Base-by-base conservation (phyloP, 768 basidiomycete species). In the Xerocomellus chrysenteron region DNA sequence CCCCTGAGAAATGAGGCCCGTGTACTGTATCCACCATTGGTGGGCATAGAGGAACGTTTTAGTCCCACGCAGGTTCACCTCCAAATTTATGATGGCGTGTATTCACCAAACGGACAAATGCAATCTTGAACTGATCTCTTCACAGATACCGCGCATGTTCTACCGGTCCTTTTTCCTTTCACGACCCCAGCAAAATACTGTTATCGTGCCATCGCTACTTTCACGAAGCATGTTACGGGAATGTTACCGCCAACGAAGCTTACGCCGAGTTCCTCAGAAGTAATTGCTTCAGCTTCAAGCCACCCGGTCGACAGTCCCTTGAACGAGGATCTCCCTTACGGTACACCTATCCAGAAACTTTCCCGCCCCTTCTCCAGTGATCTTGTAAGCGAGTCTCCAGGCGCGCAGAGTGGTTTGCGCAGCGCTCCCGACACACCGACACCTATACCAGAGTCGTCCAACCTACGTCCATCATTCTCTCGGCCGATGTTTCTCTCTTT, bases 71-170 rank as follows among this genome's bases (percentile, higher is more conserved):
- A 86, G 54, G 93, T 96, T 17, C 94, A 98, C 74, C 76, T 98
- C 12, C 94, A 98, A 70, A 85, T 97, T 1, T 97, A 94, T 66
- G 94, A 98, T 66, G 93, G 92, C 81, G 28, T 28, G 55, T 39
- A 43, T 43, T 63, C 54, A 46, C 56, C 67, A 12, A 69, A 65
- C 14, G 16, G 24, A 45, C 10, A 55, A 69, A 28, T 63, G 65
- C 39, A 63, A 63, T 55, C 56, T 52, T 39, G 5, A 17, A 14
- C 43, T 58, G 19, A 59, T 32, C 16, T 30, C 3, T 41, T 19
- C 55, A 4, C 53, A 90, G 89, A 88, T 64, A 78, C 83, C 5
- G 86, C 87, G 0, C 90, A 91, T 68, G 78, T 88, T 44, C 71
- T 91, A 19, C 90, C 90, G 1, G 78, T 90, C 17, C 74, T 90